Evolutionary conservation across 108 stramenopile genomes (phyloP).

Genomic region (Fragilaria radians): DNA sequence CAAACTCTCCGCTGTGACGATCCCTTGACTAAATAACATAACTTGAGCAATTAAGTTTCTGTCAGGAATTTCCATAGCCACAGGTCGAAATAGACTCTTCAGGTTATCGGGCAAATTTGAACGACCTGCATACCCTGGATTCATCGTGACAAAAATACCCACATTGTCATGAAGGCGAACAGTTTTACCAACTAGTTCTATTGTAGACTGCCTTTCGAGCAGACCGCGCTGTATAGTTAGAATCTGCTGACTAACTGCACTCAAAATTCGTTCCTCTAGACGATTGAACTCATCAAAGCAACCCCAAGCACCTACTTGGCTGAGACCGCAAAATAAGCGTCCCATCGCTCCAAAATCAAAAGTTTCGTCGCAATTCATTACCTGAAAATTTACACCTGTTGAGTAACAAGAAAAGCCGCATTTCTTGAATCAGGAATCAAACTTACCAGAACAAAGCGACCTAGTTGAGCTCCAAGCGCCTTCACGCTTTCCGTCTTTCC

Average conservation of each 20-base stretch:
- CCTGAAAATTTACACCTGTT: not conserved
- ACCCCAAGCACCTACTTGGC: conserved; percentile 96
- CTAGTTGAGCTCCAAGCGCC: conserved; percentile 93
- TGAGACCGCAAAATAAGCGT: conserved; percentile 94
- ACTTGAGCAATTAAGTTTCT: conserved; percentile 95
- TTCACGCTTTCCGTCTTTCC: conserved; percentile 99
- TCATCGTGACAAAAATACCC: conserved; percentile 99
- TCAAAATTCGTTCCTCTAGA: conserved; percentile 93
- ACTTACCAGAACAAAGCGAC: conserved; percentile 96
- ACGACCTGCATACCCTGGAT: conserved; percentile 99
- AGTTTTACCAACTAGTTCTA: conserved; percentile 69
- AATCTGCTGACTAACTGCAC: conserved; percentile 97
- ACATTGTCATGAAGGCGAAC: conserved; percentile 88
- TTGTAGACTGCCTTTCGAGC: conserved; percentile 48
- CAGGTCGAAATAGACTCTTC: conserved; percentile 95
- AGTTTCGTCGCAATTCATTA: conserved; percentile 68
- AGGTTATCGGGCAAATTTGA: conserved; percentile 98
- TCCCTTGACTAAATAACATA: conserved; percentile 98
- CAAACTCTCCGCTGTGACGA: conserved; percentile 90
- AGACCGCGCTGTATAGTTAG: conserved; percentile 92
- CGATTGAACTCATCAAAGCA: conserved; percentile 99
- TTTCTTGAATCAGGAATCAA: no score
- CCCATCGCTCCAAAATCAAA: conserved; percentile 99
- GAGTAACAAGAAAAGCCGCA: not conserved
- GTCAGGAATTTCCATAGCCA: conserved; percentile 98